Evolutionary conservation across 106 monocot genomes (phyloP).

Genomic region (Dendrobium chrysotoxum): DNA sequence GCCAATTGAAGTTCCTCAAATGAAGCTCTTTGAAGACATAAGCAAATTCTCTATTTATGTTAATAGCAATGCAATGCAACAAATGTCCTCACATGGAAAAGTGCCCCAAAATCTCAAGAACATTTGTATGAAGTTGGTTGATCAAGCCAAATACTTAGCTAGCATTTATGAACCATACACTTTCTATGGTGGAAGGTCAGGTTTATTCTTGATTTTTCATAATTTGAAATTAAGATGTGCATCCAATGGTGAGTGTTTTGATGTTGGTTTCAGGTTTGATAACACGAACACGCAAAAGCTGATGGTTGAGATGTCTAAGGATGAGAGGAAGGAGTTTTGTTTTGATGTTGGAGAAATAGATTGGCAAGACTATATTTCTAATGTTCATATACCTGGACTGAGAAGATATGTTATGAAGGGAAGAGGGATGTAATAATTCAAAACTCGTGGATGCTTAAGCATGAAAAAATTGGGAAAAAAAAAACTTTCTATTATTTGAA

Average conservation of each 20-base stretch:
- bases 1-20: constrained; percentile 36
- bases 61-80: constrained; percentile 21
- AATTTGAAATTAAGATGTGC: background rate
- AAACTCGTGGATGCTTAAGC: constrained; percentile 14
- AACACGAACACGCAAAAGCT: constrained; percentile 45
- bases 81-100: constrained; percentile 19
- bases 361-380: constrained; percentile 78
- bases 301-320: constrained; percentile 67
- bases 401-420: constrained; percentile 85
- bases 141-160: constrained; percentile 68
- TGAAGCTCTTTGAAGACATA: constrained; percentile 56
- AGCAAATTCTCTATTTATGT: constrained; percentile 48
- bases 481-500: background rate
- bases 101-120: constrained; percentile 28
- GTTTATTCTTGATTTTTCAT: background rate
- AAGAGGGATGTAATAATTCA: constrained; percentile 31
- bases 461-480: constrained; percentile 3
- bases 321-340: constrained; percentile 53
- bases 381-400: constrained; percentile 83
- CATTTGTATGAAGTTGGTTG: constrained; percentile 46
- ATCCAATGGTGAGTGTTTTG: background rate
- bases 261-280: constrained; percentile 16
- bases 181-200: constrained; percentile 78
- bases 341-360: constrained; percentile 61
- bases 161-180: constrained; percentile 79